Evolutionary conservation across 805 yeast genomes (phyloP).

Genomic region (Crinitomyces ghanaensis): DNA sequence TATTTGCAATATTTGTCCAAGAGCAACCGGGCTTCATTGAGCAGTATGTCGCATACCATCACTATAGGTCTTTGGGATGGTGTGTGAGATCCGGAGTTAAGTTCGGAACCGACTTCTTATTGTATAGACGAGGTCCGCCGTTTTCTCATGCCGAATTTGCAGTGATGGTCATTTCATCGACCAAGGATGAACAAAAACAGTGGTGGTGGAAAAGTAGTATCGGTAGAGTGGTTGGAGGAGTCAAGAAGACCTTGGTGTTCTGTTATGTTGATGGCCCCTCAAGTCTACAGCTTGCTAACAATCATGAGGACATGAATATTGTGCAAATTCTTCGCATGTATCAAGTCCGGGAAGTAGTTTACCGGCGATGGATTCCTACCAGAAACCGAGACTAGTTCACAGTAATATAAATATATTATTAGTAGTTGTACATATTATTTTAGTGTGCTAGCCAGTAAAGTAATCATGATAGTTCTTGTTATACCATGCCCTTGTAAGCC

Average conservation of each 20-base stretch:
- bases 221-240: constrained; percentile 78
- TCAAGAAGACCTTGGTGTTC: constrained; percentile 63
- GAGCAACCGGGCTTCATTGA: constrained; percentile 33
- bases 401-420: background rate
- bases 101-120: constrained; percentile 76
- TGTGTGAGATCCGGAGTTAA: constrained; percentile 86
- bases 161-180: constrained; percentile 37
- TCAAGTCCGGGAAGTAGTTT: constrained; percentile 52
- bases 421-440: background rate
- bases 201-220: constrained; percentile 58
- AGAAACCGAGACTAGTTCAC: constrained; percentile 58
- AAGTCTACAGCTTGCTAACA: background rate
- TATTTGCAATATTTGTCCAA: constrained; percentile 10
- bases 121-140: constrained; percentile 90
- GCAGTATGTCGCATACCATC: constrained; percentile 68
- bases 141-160: constrained; percentile 90
- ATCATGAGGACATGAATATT: constrained; percentile 13
- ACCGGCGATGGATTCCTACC: constrained; percentile 78
- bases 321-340: constrained; percentile 31
- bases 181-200: constrained; percentile 22
- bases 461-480: constrained; percentile 7
- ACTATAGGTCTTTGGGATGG: constrained; percentile 86
- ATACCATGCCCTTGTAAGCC: constrained; percentile 51
- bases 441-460: background rate
- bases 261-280: constrained; percentile 52